Evolutionary conservation across 108 stramenopile genomes (phyloP), one percentile per base, ranked within the genome.

Genomic region (Skeletonema grethae): DNA sequence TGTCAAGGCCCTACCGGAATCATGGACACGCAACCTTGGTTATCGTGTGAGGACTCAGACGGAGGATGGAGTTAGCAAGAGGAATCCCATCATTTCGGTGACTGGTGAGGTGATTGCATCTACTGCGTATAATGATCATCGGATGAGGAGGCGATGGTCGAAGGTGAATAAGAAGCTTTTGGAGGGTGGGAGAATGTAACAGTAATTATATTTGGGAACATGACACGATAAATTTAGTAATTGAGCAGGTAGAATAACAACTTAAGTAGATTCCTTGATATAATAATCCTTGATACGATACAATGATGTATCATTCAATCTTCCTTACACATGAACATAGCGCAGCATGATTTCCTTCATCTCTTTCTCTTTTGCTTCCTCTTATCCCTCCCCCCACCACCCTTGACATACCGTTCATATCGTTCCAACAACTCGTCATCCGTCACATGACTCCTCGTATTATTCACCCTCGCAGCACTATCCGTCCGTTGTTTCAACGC

Each of bases 341-440:
- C 25, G 25, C 25, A 28, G 25, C 41, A 43, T 4, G 15, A 15
- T n/a, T 43, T n/a, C 36, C 7, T 8, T 36, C 4, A 53, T 53
- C 50, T 53, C 22, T 46, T 32, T 20, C 43, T 29, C 35, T 77
- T 48, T 2, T 67, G 67, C 38, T 69, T 76, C 29, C 67, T 61
- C 30, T 66, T 68, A 28, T 67, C 77, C 43, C 50, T 69, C 46
- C 64, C n/a, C 61, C 53, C 48, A 56, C 35, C 15, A 45, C 78
- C 70, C 32, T 82, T 84, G 30, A 90, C 85, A 75, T 83, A 82
- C 12, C 80, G 75, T 61, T 88, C 73, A 84, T 92, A 92, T 58
- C 86, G 66, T 59, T 75, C 69, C 63, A 92, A 59, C 50, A 92
- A 67, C 66, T 90, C 91, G 35, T 92, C 89, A 79, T 92, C 91